phyloP scores from a whole-genome alignment of 2,329 filamentous ascomycete species.

The Rutstroemia sp. region DNA sequence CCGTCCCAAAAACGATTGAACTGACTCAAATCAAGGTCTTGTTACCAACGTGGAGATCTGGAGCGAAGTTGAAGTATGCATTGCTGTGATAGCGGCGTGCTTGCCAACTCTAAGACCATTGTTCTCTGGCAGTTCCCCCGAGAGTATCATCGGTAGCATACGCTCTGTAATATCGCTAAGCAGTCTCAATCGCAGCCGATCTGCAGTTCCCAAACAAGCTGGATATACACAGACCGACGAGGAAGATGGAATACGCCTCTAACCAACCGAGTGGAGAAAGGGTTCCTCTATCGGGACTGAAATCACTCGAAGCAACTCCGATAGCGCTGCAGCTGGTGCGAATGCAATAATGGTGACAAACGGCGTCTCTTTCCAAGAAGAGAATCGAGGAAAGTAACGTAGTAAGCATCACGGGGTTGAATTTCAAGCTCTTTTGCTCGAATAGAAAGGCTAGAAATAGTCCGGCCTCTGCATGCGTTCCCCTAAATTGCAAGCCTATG shows the following conservation, averaged over 20 bases:
- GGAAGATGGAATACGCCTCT: neutral
- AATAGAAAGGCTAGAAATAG: too few species aligned
- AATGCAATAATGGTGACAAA: neutral
- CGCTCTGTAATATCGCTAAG: neutral
- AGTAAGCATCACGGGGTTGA: too few species aligned
- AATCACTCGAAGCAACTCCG: neutral
- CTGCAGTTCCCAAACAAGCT: neutral
- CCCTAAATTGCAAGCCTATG: too few species aligned
- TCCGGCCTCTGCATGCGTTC: too few species aligned
- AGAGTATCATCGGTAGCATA: neutral
- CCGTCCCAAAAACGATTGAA: neutral
- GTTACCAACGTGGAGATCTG: neutral
- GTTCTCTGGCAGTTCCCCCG: neutral
- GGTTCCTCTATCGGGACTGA: neutral
- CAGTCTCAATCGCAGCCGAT: neutral
- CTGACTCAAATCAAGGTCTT: neutral
- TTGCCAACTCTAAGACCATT: neutral
- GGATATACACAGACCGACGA: neutral
- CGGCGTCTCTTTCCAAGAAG: neutral
- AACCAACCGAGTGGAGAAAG: neutral
- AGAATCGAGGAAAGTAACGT: neutral
- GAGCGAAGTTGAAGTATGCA: neutral
- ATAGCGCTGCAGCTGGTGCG: neutral
- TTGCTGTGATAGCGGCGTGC: neutral
- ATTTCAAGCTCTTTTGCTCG: too few species aligned